Conservation (phyloP, 2,329 filamentous ascomycete species). For the Talaromyces sp. region DNA sequence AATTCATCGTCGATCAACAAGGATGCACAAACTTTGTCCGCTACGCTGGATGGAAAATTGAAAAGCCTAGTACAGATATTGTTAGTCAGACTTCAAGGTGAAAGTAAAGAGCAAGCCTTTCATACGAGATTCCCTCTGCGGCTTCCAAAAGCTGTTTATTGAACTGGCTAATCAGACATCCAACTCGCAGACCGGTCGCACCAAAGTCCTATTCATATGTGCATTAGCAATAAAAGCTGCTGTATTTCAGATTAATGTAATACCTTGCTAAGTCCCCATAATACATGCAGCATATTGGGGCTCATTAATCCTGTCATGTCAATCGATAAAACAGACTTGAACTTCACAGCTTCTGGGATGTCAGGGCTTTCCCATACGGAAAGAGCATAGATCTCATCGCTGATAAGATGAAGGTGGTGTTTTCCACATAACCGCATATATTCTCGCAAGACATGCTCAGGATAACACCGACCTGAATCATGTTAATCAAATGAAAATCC, state of each 20-base stretch:
- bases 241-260: not conserved
- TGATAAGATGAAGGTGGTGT: constrained; percentile 15
- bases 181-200: constrained; percentile 11
- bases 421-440: constrained; percentile 14
- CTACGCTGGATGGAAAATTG: not conserved
- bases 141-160: constrained; percentile 7
- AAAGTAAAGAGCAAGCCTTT: not conserved
- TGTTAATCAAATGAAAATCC: not conserved
- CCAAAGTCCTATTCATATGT: constrained; percentile 8
- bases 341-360: not conserved
- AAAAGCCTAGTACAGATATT: not conserved
- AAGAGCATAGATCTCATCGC: constrained; percentile 19
- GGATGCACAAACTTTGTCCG: not conserved
- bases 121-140: constrained; percentile 9
- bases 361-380: constrained; percentile 17
- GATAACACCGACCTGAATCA: constrained; percentile 9
- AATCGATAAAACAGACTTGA: constrained; percentile 15
- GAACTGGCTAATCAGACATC: constrained; percentile 12
- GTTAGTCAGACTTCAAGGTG: not conserved
- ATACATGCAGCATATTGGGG: not conserved
- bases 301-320: not conserved
- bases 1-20: not conserved
- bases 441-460: constrained; percentile 3
- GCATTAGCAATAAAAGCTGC: not conserved
- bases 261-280: not conserved